Base-by-base conservation (phyloP, 495 filamentous ascomycete genomes). In the Daldinia childiae region DNA sequence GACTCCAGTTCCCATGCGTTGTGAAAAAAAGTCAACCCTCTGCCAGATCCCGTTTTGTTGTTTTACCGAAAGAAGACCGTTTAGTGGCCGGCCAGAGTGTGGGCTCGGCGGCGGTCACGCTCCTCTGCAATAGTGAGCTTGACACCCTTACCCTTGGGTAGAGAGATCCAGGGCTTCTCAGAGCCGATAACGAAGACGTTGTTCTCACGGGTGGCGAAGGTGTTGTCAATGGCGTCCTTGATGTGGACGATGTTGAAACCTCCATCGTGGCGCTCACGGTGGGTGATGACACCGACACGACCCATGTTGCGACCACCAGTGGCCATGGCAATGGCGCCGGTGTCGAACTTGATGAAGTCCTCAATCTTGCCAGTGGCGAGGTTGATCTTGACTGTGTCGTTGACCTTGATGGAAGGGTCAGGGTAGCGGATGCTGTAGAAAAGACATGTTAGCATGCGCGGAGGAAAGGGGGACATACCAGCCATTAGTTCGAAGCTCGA, bases 221-320 rank as follows among this genome's bases (percentile, higher is more conserved):
- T 91, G 90, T 98, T 99, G 89, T 98, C 95, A 82, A 99, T 92
- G 71, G 94, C 95, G 79, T 99, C 95, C 91, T 99, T 98, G 83
- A 99, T 90, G 88, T 98, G 96, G 83, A 98, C 93, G 77, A 98
- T 95, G 89, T 93, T 93, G 91, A 99, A 99, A 84, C 96, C 95
- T 86, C 95, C 95, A 75, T 99, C 95, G 89, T 98, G 95, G 74
- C 95, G 93, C 89, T 99, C 95, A 87, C 95, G 94, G 89, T 98
- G 93, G 74, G 96, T 98, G 87, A 99, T 94, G 81, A 98, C 95
- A 90, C 96, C 95, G 79, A 98, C 94, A 93, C 95, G 96, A 81
- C 95, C 95, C 93, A 97, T 98, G 90, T 97, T 97, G 82, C 95
- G 95, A 90, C 95, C 95, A 89, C 95, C 95, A 69, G 94, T 97